These are phyloP conservation scores for Nigrospora oryzae DNA, from an alignment of 2,329 filamentous ascomycete genomes.

Conservation along the genomic window DNA sequence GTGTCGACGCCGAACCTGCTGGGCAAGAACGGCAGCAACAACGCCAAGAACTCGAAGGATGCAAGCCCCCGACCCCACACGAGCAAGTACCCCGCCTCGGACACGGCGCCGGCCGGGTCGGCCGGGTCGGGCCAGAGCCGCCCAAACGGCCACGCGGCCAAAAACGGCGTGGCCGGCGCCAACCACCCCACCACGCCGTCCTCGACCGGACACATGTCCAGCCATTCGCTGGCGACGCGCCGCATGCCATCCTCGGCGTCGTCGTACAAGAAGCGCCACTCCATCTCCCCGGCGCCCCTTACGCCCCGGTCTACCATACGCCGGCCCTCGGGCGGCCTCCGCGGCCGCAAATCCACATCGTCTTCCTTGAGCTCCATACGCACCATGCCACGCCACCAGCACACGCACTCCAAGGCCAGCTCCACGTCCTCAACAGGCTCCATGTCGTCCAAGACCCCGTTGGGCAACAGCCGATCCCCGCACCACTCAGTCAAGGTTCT, in stretches of 20 bases:
- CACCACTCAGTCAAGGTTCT: slow-evolving; percentile 93
- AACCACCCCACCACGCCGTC: slow-evolving; percentile 15
- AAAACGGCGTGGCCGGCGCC: slow-evolving; percentile 15
- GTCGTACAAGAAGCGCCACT: slow-evolving; percentile 63
- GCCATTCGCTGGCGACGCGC: slow-evolving; percentile 20
- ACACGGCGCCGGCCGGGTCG: slow-evolving; percentile 25
- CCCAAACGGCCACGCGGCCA: slow-evolving; percentile 38
- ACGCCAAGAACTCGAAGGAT: slow-evolving; percentile 38
- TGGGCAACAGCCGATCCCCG: slow-evolving; percentile 61
- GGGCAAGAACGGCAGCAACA: slow-evolving; percentile 34
- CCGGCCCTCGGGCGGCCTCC: slow-evolving; percentile 71
- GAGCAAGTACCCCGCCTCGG: slow-evolving; percentile 42
- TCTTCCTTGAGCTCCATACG: slow-evolving; percentile 90
- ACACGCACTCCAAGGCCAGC: slow-evolving; percentile 88
- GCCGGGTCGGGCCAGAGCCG: slow-evolving; percentile 40
- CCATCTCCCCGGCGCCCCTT: slow-evolving; percentile 75
- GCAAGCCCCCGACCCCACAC: slow-evolving; percentile 51
- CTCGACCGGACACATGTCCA: slow-evolving; percentile 13
- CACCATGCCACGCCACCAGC: slow-evolving; percentile 74
- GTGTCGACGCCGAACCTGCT: slow-evolving; percentile 52
- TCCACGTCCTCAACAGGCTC: slow-evolving; percentile 80
- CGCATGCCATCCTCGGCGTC: slow-evolving; percentile 28
- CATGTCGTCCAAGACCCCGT: slow-evolving; percentile 58
- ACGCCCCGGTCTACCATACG: slow-evolving; percentile 84
- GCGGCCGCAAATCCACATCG: slow-evolving; percentile 90